These are phyloP conservation scores for Starmerella vitae DNA, from an alignment of 805 yeast species.

Conservation along the genomic window DNA sequence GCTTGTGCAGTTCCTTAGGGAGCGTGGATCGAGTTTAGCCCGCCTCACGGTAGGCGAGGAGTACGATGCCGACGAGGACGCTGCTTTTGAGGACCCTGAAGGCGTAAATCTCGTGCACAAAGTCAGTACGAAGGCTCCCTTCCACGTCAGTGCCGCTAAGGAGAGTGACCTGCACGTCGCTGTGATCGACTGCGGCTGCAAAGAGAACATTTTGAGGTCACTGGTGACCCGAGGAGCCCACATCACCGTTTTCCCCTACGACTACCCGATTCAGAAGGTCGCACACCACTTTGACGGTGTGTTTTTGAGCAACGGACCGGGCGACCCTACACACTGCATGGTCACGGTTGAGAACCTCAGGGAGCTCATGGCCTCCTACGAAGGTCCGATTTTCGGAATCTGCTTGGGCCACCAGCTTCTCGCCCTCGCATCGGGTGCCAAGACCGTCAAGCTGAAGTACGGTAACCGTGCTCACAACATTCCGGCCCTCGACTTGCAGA, in stretches of 20 bases:
- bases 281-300: slow-evolving; percentile 90
- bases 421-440: slow-evolving; percentile 90
- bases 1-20: slow-evolving; percentile 82
- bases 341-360: slow-evolving; percentile 61
- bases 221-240: slow-evolving; percentile 91
- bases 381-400: slow-evolving; percentile 84
- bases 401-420: slow-evolving; percentile 95
- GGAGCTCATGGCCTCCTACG: slow-evolving; percentile 50
- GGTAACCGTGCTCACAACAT: slow-evolving; percentile 99
- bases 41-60: slow-evolving; percentile 81
- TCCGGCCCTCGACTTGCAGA: slow-evolving; percentile 78
- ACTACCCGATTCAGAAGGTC: slow-evolving; percentile 81
- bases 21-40: slow-evolving; percentile 89
- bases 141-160: slow-evolving; percentile 40
- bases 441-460: slow-evolving; percentile 81
- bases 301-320: slow-evolving; percentile 92
- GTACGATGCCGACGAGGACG: slow-evolving; percentile 83
- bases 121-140: slow-evolving; percentile 91
- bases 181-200: slow-evolving; percentile 94
- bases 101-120: slow-evolving; percentile 77
- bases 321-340: slow-evolving; percentile 88
- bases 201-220: slow-evolving; percentile 91
- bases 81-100: slow-evolving; percentile 83
- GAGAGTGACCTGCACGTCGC: slow-evolving; percentile 65
- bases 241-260: slow-evolving; percentile 90